Percentiles rank a stretch among this genome's conserved stretches.
Conservation (phyloP, 1,284 basidiomycete genomes). For the Irpex sp. region DNA sequence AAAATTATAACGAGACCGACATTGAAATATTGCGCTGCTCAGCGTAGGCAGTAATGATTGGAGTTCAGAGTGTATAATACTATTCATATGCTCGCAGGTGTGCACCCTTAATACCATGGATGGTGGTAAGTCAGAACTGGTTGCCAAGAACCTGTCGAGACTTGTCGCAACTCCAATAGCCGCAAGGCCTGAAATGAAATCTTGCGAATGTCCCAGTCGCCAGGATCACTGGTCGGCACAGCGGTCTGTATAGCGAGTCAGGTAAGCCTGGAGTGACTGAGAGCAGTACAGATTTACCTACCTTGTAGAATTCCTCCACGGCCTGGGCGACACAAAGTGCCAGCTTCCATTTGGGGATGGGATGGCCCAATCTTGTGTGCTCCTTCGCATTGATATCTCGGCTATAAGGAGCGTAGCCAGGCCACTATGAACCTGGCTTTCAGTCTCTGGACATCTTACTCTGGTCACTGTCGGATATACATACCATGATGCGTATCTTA, state of each 20-base stretch:
- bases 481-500: neutral
- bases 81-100: too few relatives aligned
- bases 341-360: neutral
- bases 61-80: too few relatives aligned
- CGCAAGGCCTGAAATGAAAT: neutral
- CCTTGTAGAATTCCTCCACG: neutral
- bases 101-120: too few relatives aligned
- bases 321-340: neutral
- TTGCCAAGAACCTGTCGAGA: constrained; percentile 3
- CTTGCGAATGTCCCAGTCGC: neutral
- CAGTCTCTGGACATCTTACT: neutral
- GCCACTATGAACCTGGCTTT: neutral
- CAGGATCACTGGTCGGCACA: neutral
- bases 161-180: constrained; percentile 1
- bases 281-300: neutral
- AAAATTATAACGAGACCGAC: too few relatives aligned
- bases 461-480: neutral
- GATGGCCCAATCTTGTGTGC: neutral
- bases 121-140: constrained; percentile 28
- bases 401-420: neutral
- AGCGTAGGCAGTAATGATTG: too few relatives aligned
- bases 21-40: too few relatives aligned
- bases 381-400: neutral
- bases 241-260: neutral
- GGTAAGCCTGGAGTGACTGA: neutral